A percentile compares a stretch with the other conserved stretches of the same genome.
Conservation (phyloP, 129 eudicot genomes). For the Solidago caesia region DNA sequence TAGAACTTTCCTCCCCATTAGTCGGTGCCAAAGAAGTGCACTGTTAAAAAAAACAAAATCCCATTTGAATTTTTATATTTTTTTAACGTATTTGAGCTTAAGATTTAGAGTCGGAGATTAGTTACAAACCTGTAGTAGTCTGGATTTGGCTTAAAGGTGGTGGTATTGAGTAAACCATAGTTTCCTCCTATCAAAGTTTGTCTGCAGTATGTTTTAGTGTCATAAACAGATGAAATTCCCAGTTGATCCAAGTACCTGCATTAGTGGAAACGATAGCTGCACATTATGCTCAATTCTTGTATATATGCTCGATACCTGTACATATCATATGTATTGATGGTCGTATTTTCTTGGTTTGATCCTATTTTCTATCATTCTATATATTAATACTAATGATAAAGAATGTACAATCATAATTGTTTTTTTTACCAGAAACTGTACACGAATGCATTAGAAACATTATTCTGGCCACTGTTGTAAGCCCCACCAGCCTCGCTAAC, state of each 20-base stretch:
- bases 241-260: slow-evolving; percentile 88
- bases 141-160: slow-evolving; percentile 75
- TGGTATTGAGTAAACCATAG: slow-evolving; percentile 77
- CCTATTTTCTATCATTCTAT: too few relatives aligned
- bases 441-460: slow-evolving; percentile 67
- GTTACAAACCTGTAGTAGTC: slow-evolving; percentile 72
- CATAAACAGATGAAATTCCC: slow-evolving; percentile 58
- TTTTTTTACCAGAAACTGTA: slow-evolving; percentile 71
- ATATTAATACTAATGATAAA: background rate
- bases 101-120: background rate
- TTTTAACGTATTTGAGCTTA: background rate
- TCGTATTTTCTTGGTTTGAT: background rate
- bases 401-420: background rate
- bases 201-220: slow-evolving; percentile 73
- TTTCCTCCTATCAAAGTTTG: slow-evolving; percentile 83
- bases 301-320: too few relatives aligned
- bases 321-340: background rate
- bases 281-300: background rate
- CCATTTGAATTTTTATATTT: background rate
- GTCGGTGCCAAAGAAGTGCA: slow-evolving; percentile 88
- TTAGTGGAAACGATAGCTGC: background rate
- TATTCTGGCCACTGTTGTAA: slow-evolving; percentile 71
- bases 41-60: slow-evolving; percentile 35
- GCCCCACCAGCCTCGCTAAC: slow-evolving; percentile 97
- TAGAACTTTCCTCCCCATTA: slow-evolving; percentile 74